Evolutionary conservation across 2,329 filamentous ascomycete genomes (phyloP), one percentile per base, ranked within the genome.

Genomic region (Xylariaceae sp.): DNA sequence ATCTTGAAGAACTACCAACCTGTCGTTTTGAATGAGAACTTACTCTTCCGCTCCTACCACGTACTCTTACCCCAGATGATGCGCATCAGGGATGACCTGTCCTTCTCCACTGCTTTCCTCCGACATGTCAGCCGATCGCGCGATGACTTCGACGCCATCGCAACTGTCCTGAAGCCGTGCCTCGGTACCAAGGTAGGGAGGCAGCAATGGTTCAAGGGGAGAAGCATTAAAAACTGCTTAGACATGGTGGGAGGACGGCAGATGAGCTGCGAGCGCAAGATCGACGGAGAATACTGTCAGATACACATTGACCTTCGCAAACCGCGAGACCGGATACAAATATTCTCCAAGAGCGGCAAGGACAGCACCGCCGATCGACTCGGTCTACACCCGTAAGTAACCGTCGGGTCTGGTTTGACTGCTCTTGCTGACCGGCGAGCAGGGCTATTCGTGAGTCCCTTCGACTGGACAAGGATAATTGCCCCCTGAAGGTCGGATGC

Each of bases 321-420:
- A 31, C 61, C 61, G 12, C 52, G 37, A 1, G 52, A 69, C 1
- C 72, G 67, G 30, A 76, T 94, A 18, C 80, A 82, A 42, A 90
- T 94, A 19, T 94, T 92, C 53, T 93, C 87, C 8, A 95, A 94
- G 54, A 92, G 86, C 49, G 86, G 88, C 37, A 93, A 92, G 53
- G 85, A 94, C 45, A 90, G 87, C 28, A 94, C 87, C 0, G 52
- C 62, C 32, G 88, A 94, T 54, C 73, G 83, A 21, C 46, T 56
- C 9, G 65, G 63, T 2, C 56, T 93, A 15, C 77, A 83, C 42
- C 51, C 52, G 70, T 73, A 52, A 45, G 63, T 48, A 14, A 8
- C 23, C n/a, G n/a, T n/a, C n/a, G n/a, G n/a, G n/a, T n/a, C n/a
- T n/a, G n/a, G n/a, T n/a, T n/a, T 11, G 10, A 10, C 13, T 12